phyloP scores from a whole-genome alignment of 2,329 filamentous ascomycete genomes.

The Epichloe baconii region DNA sequence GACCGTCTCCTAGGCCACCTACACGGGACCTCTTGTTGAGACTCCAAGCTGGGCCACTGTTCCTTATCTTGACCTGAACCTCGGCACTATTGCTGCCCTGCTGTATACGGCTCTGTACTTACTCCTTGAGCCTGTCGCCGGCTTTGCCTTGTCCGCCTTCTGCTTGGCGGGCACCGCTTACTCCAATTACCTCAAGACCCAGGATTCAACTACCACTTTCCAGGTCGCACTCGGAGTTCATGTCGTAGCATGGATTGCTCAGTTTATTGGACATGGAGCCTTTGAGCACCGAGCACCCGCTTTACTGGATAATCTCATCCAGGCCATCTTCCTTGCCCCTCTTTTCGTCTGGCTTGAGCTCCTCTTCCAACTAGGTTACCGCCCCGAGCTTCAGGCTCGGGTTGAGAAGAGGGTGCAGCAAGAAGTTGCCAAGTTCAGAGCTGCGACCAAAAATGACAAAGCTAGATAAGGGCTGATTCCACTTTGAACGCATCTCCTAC shows the following conservation, averaged over 20 bases:
- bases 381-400: slow-evolving; percentile 71
- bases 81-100: slow-evolving; percentile 50
- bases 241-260: slow-evolving; percentile 67
- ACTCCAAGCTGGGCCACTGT: slow-evolving; percentile 54
- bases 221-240: slow-evolving; percentile 53
- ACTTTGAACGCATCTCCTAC: background rate
- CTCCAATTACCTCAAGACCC: slow-evolving; percentile 59
- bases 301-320: slow-evolving; percentile 78
- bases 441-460: slow-evolving; percentile 42
- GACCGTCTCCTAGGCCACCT: slow-evolving; percentile 36
- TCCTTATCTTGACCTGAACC: slow-evolving; percentile 53
- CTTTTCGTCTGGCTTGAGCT: slow-evolving; percentile 97
- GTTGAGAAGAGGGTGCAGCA: slow-evolving; percentile 63
- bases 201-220: slow-evolving; percentile 36
- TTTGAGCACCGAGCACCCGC: slow-evolving; percentile 85
- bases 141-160: slow-evolving; percentile 60
- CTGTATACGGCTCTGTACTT: slow-evolving; percentile 72
- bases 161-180: slow-evolving; percentile 64
- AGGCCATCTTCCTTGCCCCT: slow-evolving; percentile 84
- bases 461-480: slow-evolving; percentile 25
- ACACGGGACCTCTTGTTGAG: slow-evolving; percentile 48
- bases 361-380: slow-evolving; percentile 81
- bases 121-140: slow-evolving; percentile 87
- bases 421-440: slow-evolving; percentile 64
- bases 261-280: slow-evolving; percentile 82